Conservation (phyloP, 1,139 yeast species). For the Meyerozyma elateridarum region DNA sequence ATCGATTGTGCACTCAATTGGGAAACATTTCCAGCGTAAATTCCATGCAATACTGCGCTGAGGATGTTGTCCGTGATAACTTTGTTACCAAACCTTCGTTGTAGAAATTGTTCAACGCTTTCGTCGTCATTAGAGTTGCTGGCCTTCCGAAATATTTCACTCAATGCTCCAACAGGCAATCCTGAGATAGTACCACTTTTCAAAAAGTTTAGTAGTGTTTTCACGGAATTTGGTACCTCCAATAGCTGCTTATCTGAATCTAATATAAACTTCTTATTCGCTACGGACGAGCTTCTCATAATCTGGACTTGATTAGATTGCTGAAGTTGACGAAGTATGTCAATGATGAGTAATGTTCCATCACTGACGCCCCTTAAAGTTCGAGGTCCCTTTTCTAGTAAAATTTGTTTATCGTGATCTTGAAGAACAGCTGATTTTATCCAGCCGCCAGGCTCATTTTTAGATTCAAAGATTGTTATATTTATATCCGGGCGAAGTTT, state of each 20-base stretch:
- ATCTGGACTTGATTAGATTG: conserved; percentile 42
- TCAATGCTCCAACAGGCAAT: conserved; percentile 28
- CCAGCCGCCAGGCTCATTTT: conserved; percentile 70
- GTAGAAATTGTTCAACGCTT: conserved; percentile 60
- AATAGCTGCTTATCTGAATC: conserved; percentile 34
- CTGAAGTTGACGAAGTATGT: conserved; percentile 46
- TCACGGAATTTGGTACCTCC: conserved; percentile 49
- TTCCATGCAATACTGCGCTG: conserved; percentile 84
- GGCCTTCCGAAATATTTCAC: conserved; percentile 38
- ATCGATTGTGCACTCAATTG: conserved; percentile 63
- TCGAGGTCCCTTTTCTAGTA: conserved; percentile 70
- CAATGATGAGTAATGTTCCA: conserved; percentile 60
- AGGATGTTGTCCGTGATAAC: conserved; percentile 56
- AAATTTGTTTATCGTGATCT: conserved; percentile 15
- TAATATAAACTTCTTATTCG: conserved; percentile 59
- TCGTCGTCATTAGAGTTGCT: conserved; percentile 48
- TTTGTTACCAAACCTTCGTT: conserved; percentile 62
- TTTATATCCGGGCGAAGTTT: conserved; percentile 67
- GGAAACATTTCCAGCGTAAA: conserved; percentile 81
- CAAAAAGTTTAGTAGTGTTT: conserved; percentile 37
- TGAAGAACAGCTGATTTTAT: conserved; percentile 45
- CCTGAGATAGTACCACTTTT: conserved; percentile 34
- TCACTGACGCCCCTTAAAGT: conserved; percentile 67
- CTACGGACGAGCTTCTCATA: conserved; percentile 43
- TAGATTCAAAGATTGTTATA: conserved; percentile 58